Conservation (phyloP, 208 protist genomes). For the Leishmania gerbilli region DNA sequence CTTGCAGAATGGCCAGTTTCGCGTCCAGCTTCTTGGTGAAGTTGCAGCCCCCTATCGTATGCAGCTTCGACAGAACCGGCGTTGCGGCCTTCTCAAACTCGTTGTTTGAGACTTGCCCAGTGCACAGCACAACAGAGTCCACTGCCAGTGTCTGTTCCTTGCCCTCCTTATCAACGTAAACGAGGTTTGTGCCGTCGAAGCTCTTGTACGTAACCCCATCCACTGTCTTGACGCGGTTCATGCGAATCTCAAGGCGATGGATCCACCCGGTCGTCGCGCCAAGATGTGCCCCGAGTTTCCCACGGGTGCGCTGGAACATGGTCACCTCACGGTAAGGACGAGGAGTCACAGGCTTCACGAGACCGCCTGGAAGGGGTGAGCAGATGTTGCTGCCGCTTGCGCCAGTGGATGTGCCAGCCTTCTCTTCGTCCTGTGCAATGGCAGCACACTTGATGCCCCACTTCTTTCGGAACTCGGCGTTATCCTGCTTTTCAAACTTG, state of each 20-base stretch:
- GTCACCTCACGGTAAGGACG: slow-evolving; percentile 43
- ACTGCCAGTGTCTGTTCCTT: slow-evolving; percentile 49
- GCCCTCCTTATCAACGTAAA: slow-evolving; percentile 46
- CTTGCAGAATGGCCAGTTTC: slow-evolving; percentile 81
- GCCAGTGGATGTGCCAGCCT: background rate
- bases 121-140: slow-evolving; percentile 90
- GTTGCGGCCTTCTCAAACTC: slow-evolving; percentile 33
- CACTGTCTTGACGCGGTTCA: slow-evolving; percentile 73
- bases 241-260: slow-evolving; percentile 83
- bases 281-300: slow-evolving; percentile 76
- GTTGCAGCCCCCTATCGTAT: slow-evolving; percentile 68
- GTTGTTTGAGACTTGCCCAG: slow-evolving; percentile 77
- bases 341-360: slow-evolving; percentile 24
- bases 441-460: slow-evolving; percentile 66
- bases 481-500: slow-evolving; percentile 37
- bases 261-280: slow-evolving; percentile 93
- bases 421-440: background rate
- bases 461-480: slow-evolving; percentile 48
- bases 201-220: slow-evolving; percentile 74
- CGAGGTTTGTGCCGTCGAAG: slow-evolving; percentile 78
- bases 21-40: slow-evolving; percentile 75
- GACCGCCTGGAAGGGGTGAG: slow-evolving; percentile 41
- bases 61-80: slow-evolving; percentile 26
- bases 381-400: background rate
- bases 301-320: slow-evolving; percentile 81